Conservation (phyloP, 2,329 filamentous ascomycete species). For the Onygena corvina region DNA sequence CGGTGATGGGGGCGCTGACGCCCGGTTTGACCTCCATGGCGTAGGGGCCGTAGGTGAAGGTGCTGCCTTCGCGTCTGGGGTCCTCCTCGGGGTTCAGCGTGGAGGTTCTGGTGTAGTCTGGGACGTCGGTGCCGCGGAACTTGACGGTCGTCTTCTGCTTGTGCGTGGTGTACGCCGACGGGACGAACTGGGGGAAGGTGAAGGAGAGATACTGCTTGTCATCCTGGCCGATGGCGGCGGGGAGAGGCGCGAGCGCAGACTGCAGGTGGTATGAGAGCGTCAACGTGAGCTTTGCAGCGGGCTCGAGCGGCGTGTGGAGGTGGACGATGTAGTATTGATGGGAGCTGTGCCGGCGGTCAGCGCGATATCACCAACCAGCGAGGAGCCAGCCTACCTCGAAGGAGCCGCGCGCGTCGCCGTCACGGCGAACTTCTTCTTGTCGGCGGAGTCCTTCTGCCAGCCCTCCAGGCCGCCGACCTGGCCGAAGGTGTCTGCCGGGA, state of each 20-base stretch:
- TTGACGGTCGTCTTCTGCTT: slow-evolving; percentile 99
- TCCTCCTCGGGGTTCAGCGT: slow-evolving; percentile 48
- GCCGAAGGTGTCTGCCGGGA: slow-evolving; percentile 62
- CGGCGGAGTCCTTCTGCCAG: slow-evolving; percentile 74
- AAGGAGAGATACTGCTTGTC: slow-evolving; percentile 80
- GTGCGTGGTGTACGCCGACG: slow-evolving; percentile 68
- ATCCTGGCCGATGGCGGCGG: slow-evolving; percentile 67
- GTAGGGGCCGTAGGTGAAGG: slow-evolving; percentile 84
- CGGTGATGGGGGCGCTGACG: slow-evolving; percentile 60
- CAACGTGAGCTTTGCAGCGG: slow-evolving; percentile 70
- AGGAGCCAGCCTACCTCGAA: slow-evolving; percentile 18
- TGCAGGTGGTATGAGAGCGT: slow-evolving; percentile 76
- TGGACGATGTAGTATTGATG: slow-evolving; percentile 74
- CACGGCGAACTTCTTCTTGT: slow-evolving; percentile 54
- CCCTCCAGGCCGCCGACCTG: slow-evolving; percentile 79
- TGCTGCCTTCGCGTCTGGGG: slow-evolving; percentile 71
- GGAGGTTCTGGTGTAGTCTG: slow-evolving; percentile 70
- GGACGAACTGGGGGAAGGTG: slow-evolving; percentile 72
- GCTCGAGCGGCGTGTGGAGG: slow-evolving; percentile 61
- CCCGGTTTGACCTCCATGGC: slow-evolving; percentile 57
- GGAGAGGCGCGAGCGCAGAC: slow-evolving; percentile 66
- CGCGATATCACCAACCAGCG: background rate
- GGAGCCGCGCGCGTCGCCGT: slow-evolving; percentile 48
- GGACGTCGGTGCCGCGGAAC: slow-evolving; percentile 62
- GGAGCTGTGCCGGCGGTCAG: slow-evolving; percentile 39